phyloP scores from a whole-genome alignment of 1,139 yeast species.

The Magnusiomyces fungicola region DNA sequence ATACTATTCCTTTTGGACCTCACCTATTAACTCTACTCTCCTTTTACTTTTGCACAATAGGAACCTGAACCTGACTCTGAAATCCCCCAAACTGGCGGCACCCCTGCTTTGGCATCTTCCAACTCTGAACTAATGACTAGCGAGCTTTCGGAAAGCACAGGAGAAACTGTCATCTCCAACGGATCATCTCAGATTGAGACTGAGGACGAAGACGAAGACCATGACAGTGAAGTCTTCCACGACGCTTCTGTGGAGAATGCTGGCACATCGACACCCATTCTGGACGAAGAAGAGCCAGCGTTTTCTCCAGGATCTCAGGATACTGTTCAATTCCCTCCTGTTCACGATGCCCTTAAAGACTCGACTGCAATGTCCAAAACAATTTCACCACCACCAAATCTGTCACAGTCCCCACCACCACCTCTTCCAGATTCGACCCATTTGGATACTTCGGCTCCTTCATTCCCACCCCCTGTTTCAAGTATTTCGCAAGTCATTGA shows the following conservation, averaged over 20 bases:
- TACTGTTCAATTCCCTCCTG: slow-evolving; percentile 3
- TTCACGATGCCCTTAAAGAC: neutral
- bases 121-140: too few species aligned
- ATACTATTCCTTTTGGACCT: too few species aligned
- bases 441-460: neutral
- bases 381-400: neutral
- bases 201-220: slow-evolving; percentile 3
- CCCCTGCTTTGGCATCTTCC: too few species aligned
- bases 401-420: neutral
- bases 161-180: too few species aligned
- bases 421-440: neutral
- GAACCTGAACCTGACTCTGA: neutral
- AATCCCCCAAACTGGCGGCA: too few species aligned
- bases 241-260: slow-evolving; percentile 5
- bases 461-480: neutral
- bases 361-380: neutral
- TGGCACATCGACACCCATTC: neutral
- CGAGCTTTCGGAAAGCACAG: too few species aligned
- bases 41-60: neutral
- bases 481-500: too few species aligned
- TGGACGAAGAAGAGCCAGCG: neutral
- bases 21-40: too few species aligned
- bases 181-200: too few species aligned
- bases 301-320: neutral
- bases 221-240: slow-evolving; percentile 6